A percentile compares a stretch with the other conserved stretches of the same genome.
Conservation (phyloP, 495 filamentous ascomycete species). For the Aspergillus sclerotioniger region DNA sequence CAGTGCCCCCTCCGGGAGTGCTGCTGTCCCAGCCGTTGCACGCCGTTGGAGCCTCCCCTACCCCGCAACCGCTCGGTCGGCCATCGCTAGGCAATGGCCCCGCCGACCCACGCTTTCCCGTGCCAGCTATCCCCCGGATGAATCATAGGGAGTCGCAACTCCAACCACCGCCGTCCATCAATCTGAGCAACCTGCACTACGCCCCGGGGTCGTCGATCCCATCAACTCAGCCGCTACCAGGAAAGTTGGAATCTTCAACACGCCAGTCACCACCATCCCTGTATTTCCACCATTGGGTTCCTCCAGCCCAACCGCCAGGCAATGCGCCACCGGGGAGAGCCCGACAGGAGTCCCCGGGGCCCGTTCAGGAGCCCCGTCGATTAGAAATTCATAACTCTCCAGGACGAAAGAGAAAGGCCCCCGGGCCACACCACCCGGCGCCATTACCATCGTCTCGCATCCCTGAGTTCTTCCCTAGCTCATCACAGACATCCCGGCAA, state of each 20-base stretch:
- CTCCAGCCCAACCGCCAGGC: constrained; percentile 55
- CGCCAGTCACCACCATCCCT: constrained; percentile 65
- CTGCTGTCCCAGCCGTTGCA: constrained; percentile 22
- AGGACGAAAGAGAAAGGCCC: constrained; percentile 43
- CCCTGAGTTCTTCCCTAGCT: constrained; percentile 4
- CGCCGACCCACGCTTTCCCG: constrained; percentile 29
- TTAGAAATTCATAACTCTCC: constrained; percentile 39
- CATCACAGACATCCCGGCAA: constrained; percentile 10
- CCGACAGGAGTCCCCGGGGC: constrained; percentile 26
- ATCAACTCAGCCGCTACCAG: constrained; percentile 45
- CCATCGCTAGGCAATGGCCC: constrained; percentile 17
- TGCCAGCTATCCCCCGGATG: constrained; percentile 45
- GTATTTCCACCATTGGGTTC: constrained; percentile 92
- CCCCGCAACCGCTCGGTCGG: constrained; percentile 26
- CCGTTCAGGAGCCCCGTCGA: constrained; percentile 25
- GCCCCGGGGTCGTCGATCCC: constrained; percentile 29
- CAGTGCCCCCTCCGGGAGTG: constrained; percentile 17
- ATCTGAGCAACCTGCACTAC: constrained; percentile 29
- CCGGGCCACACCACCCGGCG: constrained; percentile 34
- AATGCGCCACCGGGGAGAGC: constrained; percentile 28
- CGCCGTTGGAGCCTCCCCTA: constrained; percentile 17
- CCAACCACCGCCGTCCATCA: constrained; percentile 46
- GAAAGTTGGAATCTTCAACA: constrained; percentile 49
- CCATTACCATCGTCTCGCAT: constrained; percentile 34
- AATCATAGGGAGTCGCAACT: constrained; percentile 59